Conservation (phyloP, 148 eudicot species). For the Suaeda aralocaspica region DNA sequence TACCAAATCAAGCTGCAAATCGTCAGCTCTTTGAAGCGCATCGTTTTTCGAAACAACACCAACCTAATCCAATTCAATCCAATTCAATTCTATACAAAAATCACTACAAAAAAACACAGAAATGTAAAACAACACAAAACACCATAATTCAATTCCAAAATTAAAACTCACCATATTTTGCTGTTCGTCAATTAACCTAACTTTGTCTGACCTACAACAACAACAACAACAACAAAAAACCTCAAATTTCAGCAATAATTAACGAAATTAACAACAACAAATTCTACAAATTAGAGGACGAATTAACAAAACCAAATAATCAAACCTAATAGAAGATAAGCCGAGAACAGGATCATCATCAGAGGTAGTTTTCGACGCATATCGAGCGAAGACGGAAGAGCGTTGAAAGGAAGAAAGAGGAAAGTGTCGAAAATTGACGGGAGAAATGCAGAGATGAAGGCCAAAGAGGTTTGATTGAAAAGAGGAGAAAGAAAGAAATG, state of each 20-base stretch:
- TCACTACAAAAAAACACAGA: background rate
- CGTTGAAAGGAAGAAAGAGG: constrained; percentile 12
- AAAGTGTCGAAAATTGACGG: constrained; percentile 3
- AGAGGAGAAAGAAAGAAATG: constrained; percentile 19
- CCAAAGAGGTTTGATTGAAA: constrained; percentile 29
- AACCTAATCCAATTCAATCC: constrained; percentile 35
- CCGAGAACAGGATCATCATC: constrained; percentile 50
- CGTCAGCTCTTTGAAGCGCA: constrained; percentile 76
- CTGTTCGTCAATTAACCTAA: constrained; percentile 66
- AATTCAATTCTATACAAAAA: constrained; percentile 3
- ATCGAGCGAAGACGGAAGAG: constrained; percentile 39
- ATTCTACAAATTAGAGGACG: background rate
- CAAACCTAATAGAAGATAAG: constrained; percentile 46
- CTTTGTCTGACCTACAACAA: constrained; percentile 57
- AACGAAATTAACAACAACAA: background rate
- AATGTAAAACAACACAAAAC: background rate
- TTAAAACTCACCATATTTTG: constrained; percentile 72
- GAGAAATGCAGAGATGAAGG: constrained; percentile 25
- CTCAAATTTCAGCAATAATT: constrained; percentile 13
- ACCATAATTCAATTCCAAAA: background rate
- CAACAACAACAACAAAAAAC: background rate
- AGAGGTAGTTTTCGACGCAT: constrained; percentile 32
- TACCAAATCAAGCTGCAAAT: constrained; percentile 76
- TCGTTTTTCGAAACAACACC: constrained; percentile 65
- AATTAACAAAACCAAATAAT: background rate